Evolutionary conservation across 2,329 filamentous ascomycete species (phyloP), one percentile per base, ranked within the genome.

Genomic region (Sporothrix mexicana): DNA sequence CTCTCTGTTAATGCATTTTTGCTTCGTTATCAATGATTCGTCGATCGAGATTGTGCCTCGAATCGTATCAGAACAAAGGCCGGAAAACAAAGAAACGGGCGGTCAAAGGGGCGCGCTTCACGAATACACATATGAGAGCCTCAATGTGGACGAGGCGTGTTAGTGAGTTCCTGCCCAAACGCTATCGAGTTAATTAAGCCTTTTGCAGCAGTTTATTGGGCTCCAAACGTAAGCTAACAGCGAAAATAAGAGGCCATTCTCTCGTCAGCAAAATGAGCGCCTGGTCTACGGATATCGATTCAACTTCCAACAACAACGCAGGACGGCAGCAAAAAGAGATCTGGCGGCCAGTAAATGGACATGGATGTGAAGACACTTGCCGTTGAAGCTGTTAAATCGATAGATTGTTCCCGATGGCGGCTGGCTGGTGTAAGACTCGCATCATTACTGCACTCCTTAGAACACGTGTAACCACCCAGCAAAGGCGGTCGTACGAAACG

Each of bases 401-500:
- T 36, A 49, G 17, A 17, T 15, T 13, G 47, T 49, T 13, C 47
- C 47, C 47, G 13, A 49, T 49, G 13, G 13, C 47, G 13, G 47
- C 47, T 15, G 47, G 47, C 25, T 17, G 55, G 9, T 59, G 55
- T 59, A 36, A 59, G 25, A 59, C 55, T 59, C 36, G 36, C 36
- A 43, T 43, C 59, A 20, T 13, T 10, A 17, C 36, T 62, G 30
- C 17, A 45, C 13, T 62, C 59, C 59, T 62, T 17, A 62, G 59
- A 62, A 62, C 17, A 43, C 59, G 59, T 62, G 59, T 45, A 62
- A 62, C 30, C 59, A 62, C 36, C 10, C 36, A 62, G 20, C 17
- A 20, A 62, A 62, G 41, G 17, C 17, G 41, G 59, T 45, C 36
- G 36, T 64, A 45, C 59, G 59, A 64, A 62, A 45, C 36, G n/a